phyloP scores from a whole-genome alignment of 805 yeast species.

The Nakazawaea wyomingensis region DNA sequence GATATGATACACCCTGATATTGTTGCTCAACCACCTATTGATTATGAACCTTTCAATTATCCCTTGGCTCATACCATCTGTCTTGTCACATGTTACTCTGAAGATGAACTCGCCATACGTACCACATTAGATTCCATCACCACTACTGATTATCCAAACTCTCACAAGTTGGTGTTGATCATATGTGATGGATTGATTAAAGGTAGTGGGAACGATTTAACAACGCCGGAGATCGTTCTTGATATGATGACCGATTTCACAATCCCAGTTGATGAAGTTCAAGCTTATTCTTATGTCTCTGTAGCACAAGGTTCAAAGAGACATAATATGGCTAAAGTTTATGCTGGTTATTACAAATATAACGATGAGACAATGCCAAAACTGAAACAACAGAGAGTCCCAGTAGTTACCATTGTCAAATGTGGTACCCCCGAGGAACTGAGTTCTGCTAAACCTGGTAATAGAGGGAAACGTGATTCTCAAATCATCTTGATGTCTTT shows the following conservation, averaged over 20 bases:
- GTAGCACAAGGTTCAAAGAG: constrained; percentile 93
- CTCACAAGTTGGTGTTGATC: constrained; percentile 81
- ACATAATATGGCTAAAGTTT: constrained; percentile 96
- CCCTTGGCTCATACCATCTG: constrained; percentile 73
- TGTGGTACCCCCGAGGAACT: constrained; percentile 85
- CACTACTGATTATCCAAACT: constrained; percentile 93
- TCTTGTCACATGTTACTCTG: constrained; percentile 91
- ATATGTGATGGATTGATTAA: constrained; percentile 93
- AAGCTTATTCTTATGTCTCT: constrained; percentile 85
- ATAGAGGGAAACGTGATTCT: constrained; percentile 94
- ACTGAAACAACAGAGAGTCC: constrained; percentile 83
- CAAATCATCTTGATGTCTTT: constrained; percentile 89
- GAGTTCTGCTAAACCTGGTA: constrained; percentile 73
- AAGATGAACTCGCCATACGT: constrained; percentile 80
- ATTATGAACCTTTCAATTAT: constrained; percentile 79
- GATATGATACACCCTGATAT: constrained; percentile 68
- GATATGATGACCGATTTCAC: constrained; percentile 81
- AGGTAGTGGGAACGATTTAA: constrained; percentile 84
- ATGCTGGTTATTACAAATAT: constrained; percentile 89
- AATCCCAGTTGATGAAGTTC: constrained; percentile 67
- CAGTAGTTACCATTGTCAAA: constrained; percentile 72
- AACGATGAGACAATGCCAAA: constrained; percentile 68
- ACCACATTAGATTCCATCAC: constrained; percentile 88
- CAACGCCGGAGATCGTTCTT: constrained; percentile 88
- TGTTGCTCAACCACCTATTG: constrained; percentile 87